Conservation (phyloP, 2,329 filamentous ascomycete species). For the Acarospora socialis region DNA sequence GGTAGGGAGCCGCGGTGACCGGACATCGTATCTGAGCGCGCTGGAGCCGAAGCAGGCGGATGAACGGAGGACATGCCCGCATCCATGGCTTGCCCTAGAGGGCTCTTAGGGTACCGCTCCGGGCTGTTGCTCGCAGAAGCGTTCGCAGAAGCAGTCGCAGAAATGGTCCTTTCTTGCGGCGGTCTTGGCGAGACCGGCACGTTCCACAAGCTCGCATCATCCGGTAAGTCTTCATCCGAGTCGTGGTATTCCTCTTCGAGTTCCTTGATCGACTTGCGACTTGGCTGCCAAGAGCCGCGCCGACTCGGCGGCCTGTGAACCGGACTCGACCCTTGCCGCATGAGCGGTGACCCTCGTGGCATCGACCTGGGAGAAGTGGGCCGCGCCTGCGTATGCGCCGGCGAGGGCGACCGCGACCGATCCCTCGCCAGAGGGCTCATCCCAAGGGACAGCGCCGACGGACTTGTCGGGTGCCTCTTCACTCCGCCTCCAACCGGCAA, state of each 20-base stretch:
- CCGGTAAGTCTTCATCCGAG: constrained; percentile 35
- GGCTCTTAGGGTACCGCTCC: constrained; percentile 20
- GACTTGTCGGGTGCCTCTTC: constrained; percentile 10
- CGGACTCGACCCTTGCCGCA: neutral
- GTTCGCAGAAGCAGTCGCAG: constrained; percentile 12
- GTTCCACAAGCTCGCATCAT: constrained; percentile 37
- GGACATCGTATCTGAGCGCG: constrained; percentile 9
- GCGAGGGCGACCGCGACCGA: constrained; percentile 13
- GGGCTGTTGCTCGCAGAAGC: constrained; percentile 29
- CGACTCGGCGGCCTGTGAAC: constrained; percentile 14
- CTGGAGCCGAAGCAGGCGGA: constrained; percentile 1
- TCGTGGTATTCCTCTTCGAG: constrained; percentile 37
- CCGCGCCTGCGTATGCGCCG: constrained; percentile 1
- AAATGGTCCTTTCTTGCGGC: constrained; percentile 21
- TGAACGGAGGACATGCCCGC: neutral
- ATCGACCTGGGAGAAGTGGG: too few relatives aligned
- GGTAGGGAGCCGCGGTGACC: constrained; percentile 3
- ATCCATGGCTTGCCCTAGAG: constrained; percentile 1
- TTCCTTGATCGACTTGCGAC: constrained; percentile 33
- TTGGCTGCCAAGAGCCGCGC: constrained; percentile 29
- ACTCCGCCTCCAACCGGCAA: constrained; percentile 3
- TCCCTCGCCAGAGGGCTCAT: constrained; percentile 13
- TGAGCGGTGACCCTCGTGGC: neutral
- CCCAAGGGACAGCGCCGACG: constrained; percentile 12
- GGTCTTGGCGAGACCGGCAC: constrained; percentile 35